Evolutionary conservation across 768 basidiomycete genomes (phyloP).

Genomic region (Lyophyllum shimeji): DNA sequence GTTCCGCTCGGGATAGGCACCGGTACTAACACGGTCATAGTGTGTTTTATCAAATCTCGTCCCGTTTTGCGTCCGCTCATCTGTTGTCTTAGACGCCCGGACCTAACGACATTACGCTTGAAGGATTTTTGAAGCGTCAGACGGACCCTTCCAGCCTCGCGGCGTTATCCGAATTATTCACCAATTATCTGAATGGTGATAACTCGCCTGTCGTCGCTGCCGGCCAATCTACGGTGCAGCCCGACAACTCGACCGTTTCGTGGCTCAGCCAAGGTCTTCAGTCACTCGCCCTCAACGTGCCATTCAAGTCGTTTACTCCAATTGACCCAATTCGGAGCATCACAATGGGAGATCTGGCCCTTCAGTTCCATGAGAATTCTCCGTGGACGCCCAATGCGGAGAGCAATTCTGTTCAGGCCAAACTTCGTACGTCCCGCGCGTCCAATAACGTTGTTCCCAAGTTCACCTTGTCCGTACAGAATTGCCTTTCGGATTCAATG

Average conservation of each 20-base stretch:
- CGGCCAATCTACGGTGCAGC: constrained; percentile 57
- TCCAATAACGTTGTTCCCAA: background rate
- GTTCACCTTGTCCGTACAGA: constrained; percentile 32
- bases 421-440: constrained; percentile 40
- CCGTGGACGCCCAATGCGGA: constrained; percentile 60
- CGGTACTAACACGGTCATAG: constrained; percentile 50
- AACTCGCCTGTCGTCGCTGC: constrained; percentile 56
- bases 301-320: constrained; percentile 48
- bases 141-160: constrained; percentile 42
- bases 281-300: constrained; percentile 58
- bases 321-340: constrained; percentile 70
- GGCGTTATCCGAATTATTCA: constrained; percentile 62
- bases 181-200: constrained; percentile 68
- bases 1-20: constrained; percentile 58
- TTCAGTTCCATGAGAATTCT: constrained; percentile 50
- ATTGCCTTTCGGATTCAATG: constrained; percentile 69
- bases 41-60: constrained; percentile 28
- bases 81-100: constrained; percentile 45
- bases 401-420: constrained; percentile 60
- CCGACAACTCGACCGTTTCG: constrained; percentile 54
- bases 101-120: constrained; percentile 56
- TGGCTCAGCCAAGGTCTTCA: constrained; percentile 68
- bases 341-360: constrained; percentile 55
- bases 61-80: background rate
- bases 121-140: constrained; percentile 57